Conservation (phyloP, 805 yeast species). For the Pichia pseudocactophila region DNA sequence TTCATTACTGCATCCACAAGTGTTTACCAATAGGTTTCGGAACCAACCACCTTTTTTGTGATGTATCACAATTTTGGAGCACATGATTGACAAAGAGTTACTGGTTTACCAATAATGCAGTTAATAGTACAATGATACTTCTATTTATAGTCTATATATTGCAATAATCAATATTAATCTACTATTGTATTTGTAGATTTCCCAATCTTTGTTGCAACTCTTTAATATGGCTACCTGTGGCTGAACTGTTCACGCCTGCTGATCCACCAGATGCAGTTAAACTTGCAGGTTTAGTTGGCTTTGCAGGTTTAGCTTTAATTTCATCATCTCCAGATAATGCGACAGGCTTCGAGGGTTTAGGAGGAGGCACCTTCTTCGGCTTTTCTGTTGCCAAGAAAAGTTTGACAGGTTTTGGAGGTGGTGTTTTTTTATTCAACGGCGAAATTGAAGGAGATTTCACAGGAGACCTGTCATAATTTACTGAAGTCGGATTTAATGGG, state of each 20-base stretch:
- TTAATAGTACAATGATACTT: background rate
- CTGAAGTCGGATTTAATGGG: background rate
- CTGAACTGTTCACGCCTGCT: conserved; percentile 11
- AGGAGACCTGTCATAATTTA: background rate
- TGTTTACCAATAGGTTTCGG: background rate
- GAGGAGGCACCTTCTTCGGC: conserved; percentile 8
- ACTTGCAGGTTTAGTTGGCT: conserved; percentile 9
- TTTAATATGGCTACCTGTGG: conserved; percentile 22
- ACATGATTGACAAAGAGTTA: background rate
- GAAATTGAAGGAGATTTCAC: conserved; percentile 1
- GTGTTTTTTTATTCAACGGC: conserved; percentile 8
- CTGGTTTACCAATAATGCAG: background rate
- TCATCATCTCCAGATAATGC: no score
- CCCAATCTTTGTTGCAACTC: conserved; percentile 25
- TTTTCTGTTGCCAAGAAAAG: background rate
- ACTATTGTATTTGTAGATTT: conserved; percentile 18
- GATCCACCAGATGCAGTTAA: background rate
- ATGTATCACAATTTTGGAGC: background rate
- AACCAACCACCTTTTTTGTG: background rate
- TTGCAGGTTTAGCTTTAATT: conserved; percentile 1
- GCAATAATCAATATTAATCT: no score
- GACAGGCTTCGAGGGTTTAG: background rate
- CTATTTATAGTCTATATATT: background rate
- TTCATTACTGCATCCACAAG: background rate
- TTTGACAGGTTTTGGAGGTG: conserved; percentile 10